A percentile compares a stretch with the other conserved stretches of the same genome.
Conservation (phyloP, 148 eudicot species). For the Vaccinium corymbosum region DNA sequence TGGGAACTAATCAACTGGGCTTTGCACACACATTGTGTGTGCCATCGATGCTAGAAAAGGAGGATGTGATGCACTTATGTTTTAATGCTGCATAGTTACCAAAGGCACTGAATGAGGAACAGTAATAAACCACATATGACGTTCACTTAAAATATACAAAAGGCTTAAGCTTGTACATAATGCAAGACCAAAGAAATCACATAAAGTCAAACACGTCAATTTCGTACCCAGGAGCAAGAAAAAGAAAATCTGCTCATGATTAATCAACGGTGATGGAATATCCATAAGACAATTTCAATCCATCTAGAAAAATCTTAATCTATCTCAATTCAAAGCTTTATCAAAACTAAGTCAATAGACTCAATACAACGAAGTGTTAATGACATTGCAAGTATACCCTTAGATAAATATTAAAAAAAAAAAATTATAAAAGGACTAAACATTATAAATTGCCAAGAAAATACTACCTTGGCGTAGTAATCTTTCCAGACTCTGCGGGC, state of each 20-base stretch:
- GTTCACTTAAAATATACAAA: not conserved
- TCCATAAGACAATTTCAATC: not conserved
- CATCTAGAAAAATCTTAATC: not conserved
- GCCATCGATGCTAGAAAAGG: no score
- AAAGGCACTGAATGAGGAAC: not conserved
- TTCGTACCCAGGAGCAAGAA: not conserved
- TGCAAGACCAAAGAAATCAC: no score
- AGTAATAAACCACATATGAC: not conserved
- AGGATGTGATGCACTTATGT: not conserved
- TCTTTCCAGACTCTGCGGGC: conserved; percentile 88
- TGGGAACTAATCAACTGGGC: no score
- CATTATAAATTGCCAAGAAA: not conserved
- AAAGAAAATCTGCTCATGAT: no score
- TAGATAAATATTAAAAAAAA: not conserved
- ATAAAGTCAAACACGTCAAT: not conserved
- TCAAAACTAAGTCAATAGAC: not conserved
- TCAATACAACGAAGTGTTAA: not conserved
- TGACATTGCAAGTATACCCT: not conserved
- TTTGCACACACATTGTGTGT: no score
- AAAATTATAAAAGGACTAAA: not conserved
- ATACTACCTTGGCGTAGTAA: conserved; percentile 69
- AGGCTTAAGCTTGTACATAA: not conserved
- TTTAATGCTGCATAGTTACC: not conserved
- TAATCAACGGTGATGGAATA: not conserved
- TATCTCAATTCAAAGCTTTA: not conserved